These are phyloP conservation scores for Pisolithus thermaeus DNA, from an alignment of 1,284 basidiomycete species.

Conservation along the genomic window DNA sequence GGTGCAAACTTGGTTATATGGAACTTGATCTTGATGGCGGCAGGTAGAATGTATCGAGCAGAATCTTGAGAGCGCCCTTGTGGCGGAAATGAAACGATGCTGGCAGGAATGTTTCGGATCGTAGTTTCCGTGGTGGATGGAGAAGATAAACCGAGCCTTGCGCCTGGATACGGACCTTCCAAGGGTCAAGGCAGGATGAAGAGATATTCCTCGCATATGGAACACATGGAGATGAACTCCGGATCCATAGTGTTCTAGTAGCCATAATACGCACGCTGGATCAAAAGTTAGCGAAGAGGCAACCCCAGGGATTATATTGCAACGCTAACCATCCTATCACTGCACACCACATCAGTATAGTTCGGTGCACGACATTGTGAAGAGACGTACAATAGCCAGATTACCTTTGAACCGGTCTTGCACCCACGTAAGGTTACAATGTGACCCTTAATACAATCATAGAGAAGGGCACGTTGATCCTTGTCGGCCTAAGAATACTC, in stretches of 20 bases:
- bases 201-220: conserved; percentile 18
- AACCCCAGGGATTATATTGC: conserved; percentile 5
- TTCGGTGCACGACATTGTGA: not conserved
- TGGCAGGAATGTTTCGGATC: conserved; percentile 13
- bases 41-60: conserved; percentile 16
- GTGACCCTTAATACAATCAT: conserved; percentile 78
- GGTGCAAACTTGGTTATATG: conserved; percentile 19
- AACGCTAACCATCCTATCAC: conserved; percentile 46
- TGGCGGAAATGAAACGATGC: conserved; percentile 18
- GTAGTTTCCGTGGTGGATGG: conserved; percentile 26
- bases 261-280: conserved; percentile 37
- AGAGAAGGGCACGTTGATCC: conserved; percentile 69
- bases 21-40: conserved; percentile 12
- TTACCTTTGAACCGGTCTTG: conserved; percentile 82
- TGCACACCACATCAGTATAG: conserved; percentile 17
- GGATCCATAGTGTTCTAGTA: conserved; percentile 23
- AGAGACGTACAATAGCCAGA: conserved; percentile 74
- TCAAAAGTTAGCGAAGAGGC: conserved; percentile 11
- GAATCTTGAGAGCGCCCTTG: conserved; percentile 20
- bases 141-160: conserved; percentile 22
- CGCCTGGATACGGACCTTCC: conserved; percentile 20
- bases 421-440: conserved; percentile 80
- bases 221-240: conserved; percentile 19
- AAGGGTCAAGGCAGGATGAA: conserved; percentile 9
- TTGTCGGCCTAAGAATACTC: conserved; percentile 59